Evolutionary conservation across 2,329 filamentous ascomycete species (phyloP), one percentile per base, ranked within the genome.

Genomic region (Alternaria sp.): DNA sequence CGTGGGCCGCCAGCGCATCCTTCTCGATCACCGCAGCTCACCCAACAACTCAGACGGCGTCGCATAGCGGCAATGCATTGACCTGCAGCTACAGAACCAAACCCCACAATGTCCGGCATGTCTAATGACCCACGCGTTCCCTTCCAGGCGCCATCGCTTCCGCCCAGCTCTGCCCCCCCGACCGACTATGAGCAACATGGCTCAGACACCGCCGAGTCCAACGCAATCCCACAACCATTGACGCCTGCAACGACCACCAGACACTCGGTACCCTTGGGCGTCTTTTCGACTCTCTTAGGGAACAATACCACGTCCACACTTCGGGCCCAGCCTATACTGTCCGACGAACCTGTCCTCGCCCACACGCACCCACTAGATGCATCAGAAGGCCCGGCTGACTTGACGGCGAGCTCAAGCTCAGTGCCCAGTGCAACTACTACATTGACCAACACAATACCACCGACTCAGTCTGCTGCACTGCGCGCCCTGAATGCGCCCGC

Each of bases 401-500:
- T 73, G 36, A 63, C 71, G 29, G 62, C 71, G 61, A 75, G 72
- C 65, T 64, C 71, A 62, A 63, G 68, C 57, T 75, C 74, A 49
- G 65, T 74, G 54, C 71, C 72, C 58, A 73, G 72, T 70, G 69
- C 72, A n/a, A 72, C 75, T 37, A 75, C 73, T 7, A 76, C 74
- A 5, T 46, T 75, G 65, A 76, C 72, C 39, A 75, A 76, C 67
- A 74, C 73, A 49, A 67, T 76, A 28, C 73, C 74, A 9, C 71
- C 74, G 5, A 76, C 72, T 17, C 74, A 77, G 58, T 77, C 74
- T 41, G 75, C 75, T 49, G 75, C 74, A 52, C 70, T 77, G 21
- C 75, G 75, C 60, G 75, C 75, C 63, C 71, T 77, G 63, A 77
- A 77, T 67, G 72, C 75, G 37, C 73, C 73, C 42, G 73, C 75